Evolutionary conservation across 2,329 filamentous ascomycete species (phyloP).

Genomic region (Zopfia rhizophila): DNA sequence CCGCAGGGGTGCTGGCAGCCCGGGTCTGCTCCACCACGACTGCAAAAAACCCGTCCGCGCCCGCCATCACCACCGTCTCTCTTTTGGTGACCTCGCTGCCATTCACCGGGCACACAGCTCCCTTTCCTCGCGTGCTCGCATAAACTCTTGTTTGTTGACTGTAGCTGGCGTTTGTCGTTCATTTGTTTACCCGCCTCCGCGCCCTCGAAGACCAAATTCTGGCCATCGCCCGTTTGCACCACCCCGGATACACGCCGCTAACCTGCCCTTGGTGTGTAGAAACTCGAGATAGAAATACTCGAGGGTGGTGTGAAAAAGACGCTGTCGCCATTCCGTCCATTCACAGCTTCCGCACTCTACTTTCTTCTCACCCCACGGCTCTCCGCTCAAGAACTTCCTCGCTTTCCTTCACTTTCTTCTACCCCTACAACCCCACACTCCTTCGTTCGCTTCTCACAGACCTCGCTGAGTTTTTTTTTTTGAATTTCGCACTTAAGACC

Average conservation of each 20-base stretch:
- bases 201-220: too few relatives aligned
- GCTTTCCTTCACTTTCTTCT: conserved; percentile 22
- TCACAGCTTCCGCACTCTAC: conserved; percentile 44
- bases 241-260: too few relatives aligned
- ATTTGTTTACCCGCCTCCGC: conserved; percentile 26
- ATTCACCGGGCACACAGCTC: conserved; percentile 1
- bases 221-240: too few relatives aligned
- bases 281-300: too few relatives aligned
- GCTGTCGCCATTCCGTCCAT: conserved; percentile 8
- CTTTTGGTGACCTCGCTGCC: conserved; percentile 22
- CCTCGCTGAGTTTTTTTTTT: conserved; percentile 17
- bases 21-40: too few relatives aligned
- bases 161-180: conserved; percentile 29
- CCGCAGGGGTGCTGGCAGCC: conserved; percentile 11
- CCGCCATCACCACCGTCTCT: conserved; percentile 20
- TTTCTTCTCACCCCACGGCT: conserved; percentile 42
- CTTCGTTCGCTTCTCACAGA: conserved; percentile 24
- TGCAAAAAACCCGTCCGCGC: conserved; percentile 38
- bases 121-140: conserved; percentile 8
- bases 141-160: neutral
- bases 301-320: too few relatives aligned
- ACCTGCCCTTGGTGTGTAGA: too few relatives aligned
- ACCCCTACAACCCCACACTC: conserved; percentile 34
- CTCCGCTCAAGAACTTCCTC: conserved; percentile 23
- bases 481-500: neutral